Evolutionary conservation across 2,329 filamentous ascomycete species (phyloP), one percentile per base, ranked within the genome.

Genomic region (Malbranchea cinnamomea): DNA sequence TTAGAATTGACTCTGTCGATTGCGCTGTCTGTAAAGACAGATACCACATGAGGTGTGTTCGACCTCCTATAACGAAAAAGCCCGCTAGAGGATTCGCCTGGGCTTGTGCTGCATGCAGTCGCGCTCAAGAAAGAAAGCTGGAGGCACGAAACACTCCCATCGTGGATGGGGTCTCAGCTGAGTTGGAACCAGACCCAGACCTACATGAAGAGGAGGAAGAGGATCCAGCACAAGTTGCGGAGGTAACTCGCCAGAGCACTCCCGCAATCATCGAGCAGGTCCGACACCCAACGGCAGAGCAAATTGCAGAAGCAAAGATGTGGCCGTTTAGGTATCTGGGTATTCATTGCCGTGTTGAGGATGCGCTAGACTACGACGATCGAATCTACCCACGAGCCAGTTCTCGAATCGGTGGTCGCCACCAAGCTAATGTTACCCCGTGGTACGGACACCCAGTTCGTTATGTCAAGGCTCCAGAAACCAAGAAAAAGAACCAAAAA

Each of bases 41-140:
- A 9, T 98, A 94, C 58, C 89, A 98, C 61, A 95, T 98, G 87
- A 82, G 85, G 47, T 98, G 89, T 54, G 89, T 98, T 33, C 78
- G 79, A 37, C 89, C 89, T 23, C 83, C 85, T 21, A 57, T 98
- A 38, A 68, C 84, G 31, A 98, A 94, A 56, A 98, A 98, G 56
- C 89, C 89, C 12, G 93, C 87, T 26, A 78, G 89, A 54, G 89
- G 89, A 22, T 98, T 98, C 57, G 89, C 84, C 4, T 98, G 89
- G 89, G 87, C 89, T 17, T 98, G 89, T 54, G 89, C 82, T 32
- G 79, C 87, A 35, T 98, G 89, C 56, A 94, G 84, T 54, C 77
- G 87, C 46, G 85, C 83, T n/a, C 85, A 93, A 50, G 89, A 95
- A 56, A 75, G 81, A 43, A 91, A 81, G 53, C 63, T 94, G 16